Base-by-base conservation (phyloP, 2,329 filamentous ascomycete species). In the Penicillium sp. region DNA sequence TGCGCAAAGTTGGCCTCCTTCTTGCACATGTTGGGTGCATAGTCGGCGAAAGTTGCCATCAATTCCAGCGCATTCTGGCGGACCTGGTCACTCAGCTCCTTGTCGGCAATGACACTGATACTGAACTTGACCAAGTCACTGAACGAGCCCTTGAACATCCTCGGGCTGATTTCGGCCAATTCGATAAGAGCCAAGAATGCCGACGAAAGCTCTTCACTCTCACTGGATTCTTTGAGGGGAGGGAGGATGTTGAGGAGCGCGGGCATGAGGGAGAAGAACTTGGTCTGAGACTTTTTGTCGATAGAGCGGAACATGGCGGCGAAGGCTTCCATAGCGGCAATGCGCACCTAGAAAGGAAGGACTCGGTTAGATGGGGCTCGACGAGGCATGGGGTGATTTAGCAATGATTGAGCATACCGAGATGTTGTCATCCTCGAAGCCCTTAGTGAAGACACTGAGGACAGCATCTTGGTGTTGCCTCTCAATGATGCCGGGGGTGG, bases 71-170 rank as follows among this genome's bases (percentile, higher is more conserved):
- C 92, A 73, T 98, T 98, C 76, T 99, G 95, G 61, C 95, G 88
- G 62, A 92, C 91, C 67, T 93, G 86, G 71, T 96, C 93, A 63
- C 88, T 90, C 22, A 99, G 84, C 62, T 98, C 93, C 80, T 98
- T 98, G 75, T 99, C 94, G 70, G 96, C 91, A 67, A 99, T 91
- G 59, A 98, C 92, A 6, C 91, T 92, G 61, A 98, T 88, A 75
- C 90, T 94, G 78, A 99, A 97, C 68, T 91, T 88, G 54, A 98
- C 94, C 4, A 99, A 84, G 71, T 92, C 93, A 72, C 90, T 89
- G 81, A 99, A 99, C n/a, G 96, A 83, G 20, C 85, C 85, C 79
- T 95, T 96, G 81, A 99, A 99, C 93, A 98, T 98, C 79, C 95
- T 96, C 22, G 94, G 92, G 22, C 91, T 90, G n/a, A 90, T 86